Base-by-base conservation (phyloP, 176 grass and related monocot genomes). In the Guadua angustifolia region DNA sequence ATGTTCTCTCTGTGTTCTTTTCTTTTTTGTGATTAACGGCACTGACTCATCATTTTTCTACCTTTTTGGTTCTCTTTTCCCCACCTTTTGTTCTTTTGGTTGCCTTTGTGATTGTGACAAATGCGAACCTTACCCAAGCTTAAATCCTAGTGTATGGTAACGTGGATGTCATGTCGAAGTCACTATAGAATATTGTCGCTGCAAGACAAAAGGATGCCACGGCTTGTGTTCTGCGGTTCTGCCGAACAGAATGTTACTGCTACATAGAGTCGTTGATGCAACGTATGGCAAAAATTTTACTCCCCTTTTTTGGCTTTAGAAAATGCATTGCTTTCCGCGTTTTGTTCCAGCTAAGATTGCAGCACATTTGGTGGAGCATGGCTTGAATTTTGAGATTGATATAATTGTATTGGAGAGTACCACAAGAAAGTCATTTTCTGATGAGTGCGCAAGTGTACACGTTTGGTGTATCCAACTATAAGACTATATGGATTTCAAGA, bases 21-120 rank as follows among this genome's bases (percentile, higher is more conserved):
- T 36, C 35, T 36, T 76, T 76, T 58, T 59, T 24, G 65, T 81
- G 65, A 22, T 81, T 56, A 29, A 73, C 15, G 45, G 42, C 14
- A 72, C 44, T 9, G 24, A 4, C 2, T 51, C 45, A 51, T 26
- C 58, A 5, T 83, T 43, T 51, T 13, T 68, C 2, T n/a, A 1
- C 9, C 1, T 24, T 3, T 45, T 44, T 59, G 10, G 10, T 22
- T 33, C 22, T 19, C 53, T 18, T 44, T 36, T n/a, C 9, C 0
- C 8, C 1, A 6, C 8, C 2, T 32, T 47, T 13, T 22, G 25
- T 62, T 73, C 35, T 21, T 81, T 7, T 57, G 9, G 64, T 42
- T 42, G 79, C 50, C 0, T 25, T 58, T 55, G 60, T 55, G n/a
- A 82, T 26, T 56, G 49, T 68, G 52, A 69, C 18, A 44, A 7